These are phyloP conservation scores for Gossypium raimondii DNA, from an alignment of 345 rosid genomes.

Conservation along the genomic window DNA sequence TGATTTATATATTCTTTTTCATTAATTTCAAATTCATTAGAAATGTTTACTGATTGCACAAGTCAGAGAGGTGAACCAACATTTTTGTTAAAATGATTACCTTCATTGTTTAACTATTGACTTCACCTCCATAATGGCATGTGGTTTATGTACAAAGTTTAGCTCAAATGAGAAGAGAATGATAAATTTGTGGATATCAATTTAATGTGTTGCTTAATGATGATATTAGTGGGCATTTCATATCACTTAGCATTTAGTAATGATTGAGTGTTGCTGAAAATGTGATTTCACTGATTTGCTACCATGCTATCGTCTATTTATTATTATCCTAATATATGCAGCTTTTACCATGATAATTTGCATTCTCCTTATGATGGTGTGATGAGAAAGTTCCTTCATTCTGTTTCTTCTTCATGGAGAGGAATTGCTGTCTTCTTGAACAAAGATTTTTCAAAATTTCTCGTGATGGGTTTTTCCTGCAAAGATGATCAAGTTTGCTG, in stretches of 20 bases:
- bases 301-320: background rate
- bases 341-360: slow-evolving; percentile 10
- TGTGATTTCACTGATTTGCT: background rate
- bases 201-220: background rate
- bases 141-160: background rate
- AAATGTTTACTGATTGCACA: background rate
- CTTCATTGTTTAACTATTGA: background rate
- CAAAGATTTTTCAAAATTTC: too few relatives aligned
- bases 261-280: background rate
- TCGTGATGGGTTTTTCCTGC: too few relatives aligned
- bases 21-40: background rate
- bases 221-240: slow-evolving; percentile 4
- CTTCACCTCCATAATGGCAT: background rate
- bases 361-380: slow-evolving; percentile 35
- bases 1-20: background rate
- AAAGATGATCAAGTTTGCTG: too few relatives aligned
- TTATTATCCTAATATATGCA: background rate
- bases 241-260: background rate
- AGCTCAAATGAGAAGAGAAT: background rate
- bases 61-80: background rate
- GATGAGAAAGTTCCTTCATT: slow-evolving; percentile 30
- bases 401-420: slow-evolving; percentile 28
- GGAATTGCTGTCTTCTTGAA: background rate
- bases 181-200: background rate
- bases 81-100: background rate